Conservation (phyloP, 2,329 filamentous ascomycete genomes). For the Colletotrichum shisoi region DNA sequence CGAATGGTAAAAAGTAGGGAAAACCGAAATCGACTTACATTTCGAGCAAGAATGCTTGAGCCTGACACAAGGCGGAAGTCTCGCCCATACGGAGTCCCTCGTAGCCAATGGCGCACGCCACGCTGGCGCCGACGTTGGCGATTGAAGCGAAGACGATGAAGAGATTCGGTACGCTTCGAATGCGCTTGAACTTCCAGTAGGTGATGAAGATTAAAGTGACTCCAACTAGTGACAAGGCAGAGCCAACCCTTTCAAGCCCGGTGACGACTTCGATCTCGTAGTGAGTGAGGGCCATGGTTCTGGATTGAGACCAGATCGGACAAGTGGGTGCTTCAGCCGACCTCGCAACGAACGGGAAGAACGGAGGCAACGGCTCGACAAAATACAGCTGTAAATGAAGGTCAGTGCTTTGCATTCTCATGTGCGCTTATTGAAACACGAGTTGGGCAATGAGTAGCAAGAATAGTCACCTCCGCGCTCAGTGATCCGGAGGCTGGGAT, state of each 20-base stretch:
- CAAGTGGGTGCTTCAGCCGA: background rate
- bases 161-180: slow-evolving; percentile 67
- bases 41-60: slow-evolving; percentile 69
- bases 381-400: background rate
- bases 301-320: background rate
- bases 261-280: slow-evolving; percentile 55
- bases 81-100: slow-evolving; percentile 66
- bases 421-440: no score
- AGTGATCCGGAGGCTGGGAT: slow-evolving; percentile 12
- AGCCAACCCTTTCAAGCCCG: slow-evolving; percentile 62
- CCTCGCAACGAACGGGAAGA: background rate
- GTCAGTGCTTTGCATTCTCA: background rate
- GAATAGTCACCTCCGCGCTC: slow-evolving; percentile 8
- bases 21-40: slow-evolving; percentile 62
- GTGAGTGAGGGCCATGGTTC: slow-evolving; percentile 41
- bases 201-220: slow-evolving; percentile 62
- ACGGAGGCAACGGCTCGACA: background rate
- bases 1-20: no score
- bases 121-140: slow-evolving; percentile 66
- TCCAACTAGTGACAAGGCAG: slow-evolving; percentile 60
- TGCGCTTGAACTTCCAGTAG: slow-evolving; percentile 59
- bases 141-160: slow-evolving; percentile 70
- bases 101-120: slow-evolving; percentile 75
- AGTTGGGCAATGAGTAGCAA: background rate
- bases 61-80: slow-evolving; percentile 66